These are phyloP conservation scores for Pestalotiopsis sp. DNA, from an alignment of 2,329 filamentous ascomycete genomes.

Conservation along the genomic window DNA sequence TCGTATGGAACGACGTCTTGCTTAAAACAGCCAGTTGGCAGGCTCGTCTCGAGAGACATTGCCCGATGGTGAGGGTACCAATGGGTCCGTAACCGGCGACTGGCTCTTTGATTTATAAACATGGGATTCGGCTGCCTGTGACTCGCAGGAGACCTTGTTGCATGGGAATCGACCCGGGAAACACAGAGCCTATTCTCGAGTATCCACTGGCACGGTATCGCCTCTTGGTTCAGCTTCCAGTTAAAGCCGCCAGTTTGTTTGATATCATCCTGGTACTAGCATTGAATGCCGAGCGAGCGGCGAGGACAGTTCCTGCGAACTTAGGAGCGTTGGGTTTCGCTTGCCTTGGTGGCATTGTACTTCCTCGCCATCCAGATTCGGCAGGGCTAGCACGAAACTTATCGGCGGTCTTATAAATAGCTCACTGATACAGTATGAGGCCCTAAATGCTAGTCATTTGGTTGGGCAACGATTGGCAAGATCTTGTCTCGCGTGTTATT, in stretches of 20 bases:
- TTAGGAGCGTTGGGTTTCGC: background rate
- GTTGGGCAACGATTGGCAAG: constrained; percentile 3
- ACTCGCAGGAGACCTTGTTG: constrained; percentile 6
- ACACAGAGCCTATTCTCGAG: background rate
- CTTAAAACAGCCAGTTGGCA: background rate
- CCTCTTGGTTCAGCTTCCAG: background rate
- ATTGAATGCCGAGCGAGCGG: background rate
- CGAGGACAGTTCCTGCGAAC: background rate
- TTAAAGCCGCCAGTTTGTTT: background rate
- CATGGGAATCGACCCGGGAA: background rate
- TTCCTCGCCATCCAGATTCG: background rate
- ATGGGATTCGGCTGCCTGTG: background rate
- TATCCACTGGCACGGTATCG: background rate
- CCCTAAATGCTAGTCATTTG: background rate
- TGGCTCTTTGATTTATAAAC: constrained; percentile 1
- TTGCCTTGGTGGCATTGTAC: background rate
- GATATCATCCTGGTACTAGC: background rate
- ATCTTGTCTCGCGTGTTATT: background rate
- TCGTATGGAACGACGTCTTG: background rate
- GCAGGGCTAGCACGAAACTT: background rate
- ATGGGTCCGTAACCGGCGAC: background rate
- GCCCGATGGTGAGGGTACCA: background rate
- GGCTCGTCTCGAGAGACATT: background rate
- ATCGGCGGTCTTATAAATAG: constrained; percentile 4
- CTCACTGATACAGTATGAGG: background rate